Conservation (phyloP, 2,329 filamentous ascomycete genomes). For the Bipolaris gigantea region DNA sequence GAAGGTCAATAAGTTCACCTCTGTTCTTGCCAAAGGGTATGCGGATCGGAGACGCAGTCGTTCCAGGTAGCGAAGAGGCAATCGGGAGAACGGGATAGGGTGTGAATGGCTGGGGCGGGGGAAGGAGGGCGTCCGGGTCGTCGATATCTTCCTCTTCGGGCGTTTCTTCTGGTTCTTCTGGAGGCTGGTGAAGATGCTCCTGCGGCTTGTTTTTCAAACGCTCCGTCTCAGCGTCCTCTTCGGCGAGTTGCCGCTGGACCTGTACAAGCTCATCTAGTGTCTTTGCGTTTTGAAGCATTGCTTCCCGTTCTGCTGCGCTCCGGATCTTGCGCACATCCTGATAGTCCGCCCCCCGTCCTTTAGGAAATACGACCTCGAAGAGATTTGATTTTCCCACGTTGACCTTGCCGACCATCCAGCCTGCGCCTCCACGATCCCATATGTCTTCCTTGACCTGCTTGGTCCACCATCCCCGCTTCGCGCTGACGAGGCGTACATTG, state of each 20-base stretch:
- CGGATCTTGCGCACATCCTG: conserved; percentile 43
- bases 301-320: conserved; percentile 36
- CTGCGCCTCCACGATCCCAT: conserved; percentile 77
- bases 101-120: conserved; percentile 71
- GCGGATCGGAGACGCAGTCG: conserved; percentile 91
- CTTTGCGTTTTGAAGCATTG: conserved; percentile 32
- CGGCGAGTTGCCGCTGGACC: conserved; percentile 35
- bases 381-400: conserved; percentile 97
- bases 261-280: conserved; percentile 30
- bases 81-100: conserved; percentile 83
- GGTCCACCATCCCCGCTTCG: conserved; percentile 89
- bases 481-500: conserved; percentile 83
- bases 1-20: conserved; percentile 91
- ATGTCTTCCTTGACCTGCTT: conserved; percentile 83
- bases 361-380: conserved; percentile 84
- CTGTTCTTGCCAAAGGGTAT: conserved; percentile 83
- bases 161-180: conserved; percentile 21
- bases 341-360: conserved; percentile 54
- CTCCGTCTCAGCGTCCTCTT: conserved; percentile 38
- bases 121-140: conserved; percentile 61
- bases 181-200: conserved; percentile 27
- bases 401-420: conserved; percentile 97
- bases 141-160: conserved; percentile 31
- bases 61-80: conserved; percentile 84
- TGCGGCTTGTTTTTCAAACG: conserved; percentile 22